A percentile compares a stretch with the other conserved stretches of the same genome.
Evolutionary conservation across 306 rosid genomes (phyloP).

Genomic region (Cicer bijugum): DNA sequence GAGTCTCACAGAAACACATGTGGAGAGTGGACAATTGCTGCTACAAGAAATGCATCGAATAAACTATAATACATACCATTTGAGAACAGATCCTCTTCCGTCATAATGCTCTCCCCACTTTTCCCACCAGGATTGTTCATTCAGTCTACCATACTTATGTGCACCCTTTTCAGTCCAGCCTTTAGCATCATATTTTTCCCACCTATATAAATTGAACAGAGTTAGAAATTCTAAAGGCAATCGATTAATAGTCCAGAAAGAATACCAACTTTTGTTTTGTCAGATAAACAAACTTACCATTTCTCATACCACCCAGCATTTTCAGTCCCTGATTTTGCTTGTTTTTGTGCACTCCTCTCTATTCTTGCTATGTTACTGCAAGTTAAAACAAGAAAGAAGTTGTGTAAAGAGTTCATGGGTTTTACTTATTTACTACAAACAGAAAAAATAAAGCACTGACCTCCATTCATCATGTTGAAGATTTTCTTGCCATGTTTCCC

Average conservation of each 20-base stretch:
- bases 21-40: conserved; percentile 6
- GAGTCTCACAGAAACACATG: background rate
- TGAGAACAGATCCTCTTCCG: conserved; percentile 95
- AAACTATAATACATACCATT: conserved; percentile 63
- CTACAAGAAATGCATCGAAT: conserved; percentile 9
- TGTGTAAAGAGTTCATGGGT: conserved; percentile 24
- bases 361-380: conserved; percentile 90
- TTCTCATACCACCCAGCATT: conserved; percentile 99
- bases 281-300: conserved; percentile 64
- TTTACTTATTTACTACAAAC: conserved; percentile 28
- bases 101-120: conserved; percentile 99
- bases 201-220: conserved; percentile 63
- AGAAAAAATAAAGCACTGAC: conserved; percentile 49
- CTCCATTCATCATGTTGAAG: conserved; percentile 99
- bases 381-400: conserved; percentile 42
- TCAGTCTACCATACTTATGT: conserved; percentile 91
- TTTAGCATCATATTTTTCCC: conserved; percentile 98
- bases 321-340: conserved; percentile 94
- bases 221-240: conserved; percentile 29
- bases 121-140: conserved; percentile 99
- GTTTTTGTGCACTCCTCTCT: conserved; percentile 98
- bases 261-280: background rate
- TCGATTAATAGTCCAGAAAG: conserved; percentile 18
- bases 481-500: conserved; percentile 99
- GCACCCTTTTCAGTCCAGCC: conserved; percentile 99